These are phyloP conservation scores for Paxillus involutus DNA, from an alignment of 768 basidiomycete genomes.

Conservation along the genomic window DNA sequence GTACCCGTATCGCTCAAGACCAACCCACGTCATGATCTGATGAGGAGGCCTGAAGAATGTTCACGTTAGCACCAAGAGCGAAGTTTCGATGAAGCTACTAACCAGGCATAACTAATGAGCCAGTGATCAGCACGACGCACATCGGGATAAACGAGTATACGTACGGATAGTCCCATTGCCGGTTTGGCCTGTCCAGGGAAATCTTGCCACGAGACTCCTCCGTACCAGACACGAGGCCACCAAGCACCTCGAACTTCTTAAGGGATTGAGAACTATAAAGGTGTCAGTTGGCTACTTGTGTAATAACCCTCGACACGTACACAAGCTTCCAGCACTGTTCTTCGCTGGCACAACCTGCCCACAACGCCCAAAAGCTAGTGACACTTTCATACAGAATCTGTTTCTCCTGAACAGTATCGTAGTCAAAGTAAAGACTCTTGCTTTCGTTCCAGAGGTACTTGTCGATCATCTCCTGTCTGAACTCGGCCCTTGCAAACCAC, in stretches of 20 bases:
- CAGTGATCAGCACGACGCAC: conserved; percentile 4
- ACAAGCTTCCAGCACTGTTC: conserved; percentile 93
- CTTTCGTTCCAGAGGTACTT: conserved; percentile 96
- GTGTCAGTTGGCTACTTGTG: conserved; percentile 15
- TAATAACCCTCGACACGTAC: conserved; percentile 47
- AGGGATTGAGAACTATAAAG: conserved; percentile 71
- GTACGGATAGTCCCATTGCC: conserved; percentile 98
- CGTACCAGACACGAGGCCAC: conserved; percentile 93
- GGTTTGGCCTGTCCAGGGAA: conserved; percentile 93
- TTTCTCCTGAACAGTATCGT: conserved; percentile 87
- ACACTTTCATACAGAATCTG: conserved; percentile 96
- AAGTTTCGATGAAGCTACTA: conserved; percentile 12
- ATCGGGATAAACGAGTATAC: conserved; percentile 32
- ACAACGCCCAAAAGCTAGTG: conserved; percentile 95
- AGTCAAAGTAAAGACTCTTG: conserved; percentile 93
- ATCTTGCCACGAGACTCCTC: conserved; percentile 96
- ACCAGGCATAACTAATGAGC: conserved; percentile 65
- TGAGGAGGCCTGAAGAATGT: conserved; percentile 76
- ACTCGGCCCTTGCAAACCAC: conserved; percentile 91
- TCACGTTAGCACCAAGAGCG: conserved; percentile 7
- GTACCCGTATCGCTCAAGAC: conserved; percentile 94
- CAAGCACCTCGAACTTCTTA: conserved; percentile 94
- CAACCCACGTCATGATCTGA: conserved; percentile 99
- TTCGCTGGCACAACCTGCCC: conserved; percentile 97
- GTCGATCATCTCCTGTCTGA: conserved; percentile 84